phyloP scores from a whole-genome alignment of 2,329 filamentous ascomycete species.

The Aspergillus thermomutatus region DNA sequence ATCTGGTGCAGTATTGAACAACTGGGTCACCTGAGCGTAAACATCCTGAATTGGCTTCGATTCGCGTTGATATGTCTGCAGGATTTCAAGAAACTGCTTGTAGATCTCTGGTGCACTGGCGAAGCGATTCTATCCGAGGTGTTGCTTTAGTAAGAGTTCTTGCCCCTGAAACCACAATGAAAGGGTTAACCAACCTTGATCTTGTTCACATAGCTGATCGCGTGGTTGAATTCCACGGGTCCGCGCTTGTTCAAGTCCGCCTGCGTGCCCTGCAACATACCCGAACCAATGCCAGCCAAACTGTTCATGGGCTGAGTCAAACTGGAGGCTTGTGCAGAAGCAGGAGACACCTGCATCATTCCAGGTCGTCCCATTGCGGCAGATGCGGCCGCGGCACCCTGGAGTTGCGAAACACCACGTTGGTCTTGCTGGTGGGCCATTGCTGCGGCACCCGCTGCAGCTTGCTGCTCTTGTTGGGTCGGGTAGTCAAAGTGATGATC shows the following conservation, averaged over 20 bases:
- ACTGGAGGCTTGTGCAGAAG: constrained; percentile 42
- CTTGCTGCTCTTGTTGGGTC: constrained; percentile 44
- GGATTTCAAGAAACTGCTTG: constrained; percentile 96
- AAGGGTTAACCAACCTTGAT: constrained; percentile 72
- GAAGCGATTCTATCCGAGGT: constrained; percentile 74
- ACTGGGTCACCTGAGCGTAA: constrained; percentile 89
- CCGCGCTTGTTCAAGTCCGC: constrained; percentile 74
- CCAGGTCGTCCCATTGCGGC: constrained; percentile 44
- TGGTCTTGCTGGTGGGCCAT: constrained; percentile 62
- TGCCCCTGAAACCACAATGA: background rate
- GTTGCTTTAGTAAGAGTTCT: background rate
- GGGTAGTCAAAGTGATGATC: constrained; percentile 44
- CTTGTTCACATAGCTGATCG: constrained; percentile 99
- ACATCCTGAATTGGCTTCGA: constrained; percentile 98
- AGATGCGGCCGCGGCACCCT: constrained; percentile 62
- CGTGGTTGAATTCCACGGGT: constrained; percentile 97
- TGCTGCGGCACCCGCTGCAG: constrained; percentile 42
- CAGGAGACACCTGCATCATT: constrained; percentile 47
- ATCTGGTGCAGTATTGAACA: constrained; percentile 92
- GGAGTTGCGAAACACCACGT: constrained; percentile 62
- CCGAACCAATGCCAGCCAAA: constrained; percentile 60
- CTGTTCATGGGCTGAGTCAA: constrained; percentile 54
- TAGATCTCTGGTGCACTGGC: constrained; percentile 96
- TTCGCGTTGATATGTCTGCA: constrained; percentile 96
- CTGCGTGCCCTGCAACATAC: constrained; percentile 54